Conservation (phyloP, 129 eudicot genomes). For the Lonicera japonica region DNA sequence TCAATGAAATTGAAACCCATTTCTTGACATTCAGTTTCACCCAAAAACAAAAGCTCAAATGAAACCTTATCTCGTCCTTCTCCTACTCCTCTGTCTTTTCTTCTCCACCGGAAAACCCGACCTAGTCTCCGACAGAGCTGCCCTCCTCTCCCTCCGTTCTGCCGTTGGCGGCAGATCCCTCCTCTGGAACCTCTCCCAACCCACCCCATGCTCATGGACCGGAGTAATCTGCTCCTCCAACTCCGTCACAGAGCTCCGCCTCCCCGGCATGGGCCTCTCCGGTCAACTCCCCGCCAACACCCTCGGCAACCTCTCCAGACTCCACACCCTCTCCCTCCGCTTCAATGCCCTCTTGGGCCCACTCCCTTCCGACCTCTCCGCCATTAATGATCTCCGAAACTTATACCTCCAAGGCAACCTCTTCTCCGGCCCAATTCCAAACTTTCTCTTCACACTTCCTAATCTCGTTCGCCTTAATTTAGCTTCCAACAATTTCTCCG, state of each 20-base stretch:
- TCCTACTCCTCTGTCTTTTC: constrained; percentile 16
- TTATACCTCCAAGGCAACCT: constrained; percentile 59
- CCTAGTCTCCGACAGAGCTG: constrained; percentile 50
- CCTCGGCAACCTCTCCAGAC: constrained; percentile 47
- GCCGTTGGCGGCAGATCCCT: constrained; percentile 70
- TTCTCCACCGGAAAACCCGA: constrained; percentile 30
- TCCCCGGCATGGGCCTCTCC: constrained; percentile 74
- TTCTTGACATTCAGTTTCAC: neutral
- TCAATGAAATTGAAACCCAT: neutral
- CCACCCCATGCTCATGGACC: constrained; percentile 62
- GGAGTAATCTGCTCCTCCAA: constrained; percentile 55
- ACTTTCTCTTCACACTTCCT: constrained; percentile 22
- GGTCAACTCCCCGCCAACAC: constrained; percentile 56
- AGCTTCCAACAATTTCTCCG: constrained; percentile 60
- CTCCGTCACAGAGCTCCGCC: constrained; percentile 58
- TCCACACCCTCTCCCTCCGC: constrained; percentile 65
- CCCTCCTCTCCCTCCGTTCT: constrained; percentile 59
- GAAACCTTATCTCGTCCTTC: neutral
- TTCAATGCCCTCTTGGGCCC: constrained; percentile 61
- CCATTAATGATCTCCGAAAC: constrained; percentile 41
- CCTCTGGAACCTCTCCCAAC: constrained; percentile 64
- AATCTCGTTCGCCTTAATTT: constrained; percentile 51
- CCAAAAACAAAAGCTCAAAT: neutral
- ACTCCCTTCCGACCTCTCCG: constrained; percentile 44
- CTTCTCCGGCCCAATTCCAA: constrained; percentile 61